A percentile compares a stretch with the other conserved stretches of the same genome.
Evolutionary conservation across 345 rosid genomes (phyloP).

Genomic region (Syzygium aromaticum): DNA sequence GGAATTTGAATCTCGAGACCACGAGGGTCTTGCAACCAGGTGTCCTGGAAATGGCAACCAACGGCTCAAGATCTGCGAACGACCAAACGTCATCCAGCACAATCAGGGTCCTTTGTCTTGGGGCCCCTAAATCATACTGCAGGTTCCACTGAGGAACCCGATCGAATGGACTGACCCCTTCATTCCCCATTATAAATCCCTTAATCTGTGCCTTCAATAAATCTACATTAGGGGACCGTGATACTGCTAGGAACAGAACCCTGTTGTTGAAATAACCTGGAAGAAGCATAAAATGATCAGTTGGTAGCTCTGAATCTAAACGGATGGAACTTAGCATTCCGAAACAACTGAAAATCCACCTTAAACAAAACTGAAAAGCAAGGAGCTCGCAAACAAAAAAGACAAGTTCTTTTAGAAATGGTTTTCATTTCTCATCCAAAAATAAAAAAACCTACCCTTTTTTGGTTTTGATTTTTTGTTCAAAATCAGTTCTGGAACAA

Average conservation of each 20-base stretch:
- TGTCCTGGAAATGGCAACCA: slow-evolving; percentile 20
- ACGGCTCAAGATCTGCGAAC: slow-evolving; percentile 39
- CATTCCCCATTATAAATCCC: slow-evolving; percentile 29
- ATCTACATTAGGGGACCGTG: slow-evolving; percentile 72
- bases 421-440: no score
- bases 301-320: background rate
- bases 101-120: slow-evolving; percentile 24
- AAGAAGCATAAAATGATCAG: background rate
- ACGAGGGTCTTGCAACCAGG: slow-evolving; percentile 66
- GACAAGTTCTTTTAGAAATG: no score
- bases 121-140: slow-evolving; percentile 17
- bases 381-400: no score
- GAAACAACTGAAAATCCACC: background rate
- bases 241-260: slow-evolving; percentile 67
- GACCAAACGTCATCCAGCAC: slow-evolving; percentile 94
- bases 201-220: slow-evolving; percentile 30
- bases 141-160: slow-evolving; percentile 21
- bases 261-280: slow-evolving; percentile 44
- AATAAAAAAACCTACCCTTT: no score
- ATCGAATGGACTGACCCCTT: slow-evolving; percentile 13
- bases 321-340: background rate
- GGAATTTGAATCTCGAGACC: slow-evolving; percentile 65
- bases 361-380: background rate
- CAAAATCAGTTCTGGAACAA: no score
- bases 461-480: no score